These are phyloP conservation scores for Mangifera indica DNA, from an alignment of 345 rosid genomes.

Conservation along the genomic window DNA sequence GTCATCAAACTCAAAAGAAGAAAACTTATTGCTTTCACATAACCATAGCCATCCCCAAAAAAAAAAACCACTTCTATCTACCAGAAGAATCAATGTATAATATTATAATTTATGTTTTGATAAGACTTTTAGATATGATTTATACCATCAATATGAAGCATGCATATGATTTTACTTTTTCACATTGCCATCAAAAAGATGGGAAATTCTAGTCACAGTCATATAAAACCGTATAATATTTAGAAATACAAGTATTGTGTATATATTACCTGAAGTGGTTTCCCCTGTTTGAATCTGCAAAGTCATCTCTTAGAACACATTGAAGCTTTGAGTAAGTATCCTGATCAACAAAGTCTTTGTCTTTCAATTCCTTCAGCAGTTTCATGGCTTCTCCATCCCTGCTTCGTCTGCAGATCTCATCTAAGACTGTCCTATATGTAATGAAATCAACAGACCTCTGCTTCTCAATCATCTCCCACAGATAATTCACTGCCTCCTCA, in stretches of 20 bases:
- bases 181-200: background rate
- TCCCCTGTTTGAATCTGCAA: conserved; percentile 29
- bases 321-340: conserved; percentile 56
- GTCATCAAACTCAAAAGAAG: background rate
- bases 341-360: conserved; percentile 57
- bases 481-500: conserved; percentile 51
- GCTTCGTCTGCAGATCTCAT: too few species aligned
- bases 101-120: too few species aligned
- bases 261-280: conserved; percentile 12
- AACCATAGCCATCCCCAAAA: background rate
- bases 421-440: too few species aligned
- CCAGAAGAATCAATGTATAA: background rate
- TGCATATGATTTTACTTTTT: background rate
- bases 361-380: conserved; percentile 27
- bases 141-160: background rate
- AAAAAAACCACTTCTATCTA: background rate
- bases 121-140: background rate
- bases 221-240: background rate
- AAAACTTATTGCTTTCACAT: background rate
- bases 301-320: conserved; percentile 59
- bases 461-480: conserved; percentile 80
- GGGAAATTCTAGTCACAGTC: background rate
- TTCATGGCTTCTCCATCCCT: too few species aligned
- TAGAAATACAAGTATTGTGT: background rate
- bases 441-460: conserved; percentile 60